Conservation (phyloP, 176 grass and related monocot species). For the Phyllostachys edulis region DNA sequence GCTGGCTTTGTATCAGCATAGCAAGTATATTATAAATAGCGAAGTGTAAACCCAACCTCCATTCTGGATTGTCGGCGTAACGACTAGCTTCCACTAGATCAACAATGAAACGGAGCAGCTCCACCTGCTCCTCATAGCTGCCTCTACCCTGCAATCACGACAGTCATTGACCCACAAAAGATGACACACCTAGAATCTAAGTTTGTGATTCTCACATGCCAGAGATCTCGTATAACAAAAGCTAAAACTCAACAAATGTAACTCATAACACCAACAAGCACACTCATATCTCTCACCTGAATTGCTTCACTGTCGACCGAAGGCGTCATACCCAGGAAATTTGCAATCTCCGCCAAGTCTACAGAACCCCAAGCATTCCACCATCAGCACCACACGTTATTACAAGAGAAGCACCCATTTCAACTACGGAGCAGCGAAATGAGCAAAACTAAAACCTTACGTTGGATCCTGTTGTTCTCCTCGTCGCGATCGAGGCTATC, state of each 20-base stretch:
- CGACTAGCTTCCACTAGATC: slow-evolving; percentile 92
- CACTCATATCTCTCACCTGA: slow-evolving; percentile 52
- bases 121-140: slow-evolving; percentile 77
- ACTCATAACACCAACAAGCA: not conserved
- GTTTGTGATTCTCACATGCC: not conserved
- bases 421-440: not conserved
- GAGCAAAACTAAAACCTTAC: slow-evolving; percentile 25
- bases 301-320: slow-evolving; percentile 87
- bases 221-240: not conserved
- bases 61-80: slow-evolving; percentile 91
- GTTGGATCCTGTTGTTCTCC: slow-evolving; percentile 96
- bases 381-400: not conserved
- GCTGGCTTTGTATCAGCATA: slow-evolving; percentile 46
- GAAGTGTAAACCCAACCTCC: slow-evolving; percentile 59
- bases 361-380: slow-evolving; percentile 27
- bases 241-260: slow-evolving; percentile 7
- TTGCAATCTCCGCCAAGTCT: slow-evolving; percentile 94
- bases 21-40: not conserved
- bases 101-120: slow-evolving; percentile 81
- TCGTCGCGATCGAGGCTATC: slow-evolving; percentile 90
- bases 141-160: slow-evolving; percentile 70
- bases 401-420: not conserved
- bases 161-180: not conserved
- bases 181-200: not conserved
- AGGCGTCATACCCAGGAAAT: slow-evolving; percentile 81